Evolutionary conservation across 1,284 basidiomycete species (phyloP), one percentile per base, ranked within the genome.

Genomic region (Malassezia sympodialis): DNA sequence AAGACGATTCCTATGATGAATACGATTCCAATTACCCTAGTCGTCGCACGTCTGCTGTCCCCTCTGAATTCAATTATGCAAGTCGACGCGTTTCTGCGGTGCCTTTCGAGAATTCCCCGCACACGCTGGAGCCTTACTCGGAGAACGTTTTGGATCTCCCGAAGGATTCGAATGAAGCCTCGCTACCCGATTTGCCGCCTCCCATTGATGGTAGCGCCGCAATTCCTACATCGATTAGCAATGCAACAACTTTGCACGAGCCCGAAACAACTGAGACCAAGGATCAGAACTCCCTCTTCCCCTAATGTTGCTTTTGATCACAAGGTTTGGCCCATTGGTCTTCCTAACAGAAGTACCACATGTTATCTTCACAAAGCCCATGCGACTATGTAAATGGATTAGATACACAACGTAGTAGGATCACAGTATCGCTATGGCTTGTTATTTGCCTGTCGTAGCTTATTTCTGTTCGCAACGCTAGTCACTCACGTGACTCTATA

Each of bases 241-340:
- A 39, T 21, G 19, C 37, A 19, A n/a, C 32, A 17, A 39, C 37
- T 11, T 21, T 39, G 37, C 19, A 19, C n/a, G 37, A 11, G 37
- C 17, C n/a, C 10, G 19, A 39, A 39, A 11, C 37, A 24, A 24
- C 41, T 1, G 41, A 43, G 24, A 27, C 10, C 27, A 43, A 27
- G 17, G 41, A 43, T 28, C 41, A 43, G n/a, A 28, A 43, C 41
- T 43, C 41, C 27, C 41, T 43, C 27, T 43, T 43, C 41, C 41
- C 41, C n/a, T 43, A 28, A 43, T 43, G 41, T 43, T 39, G 37
- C 2, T 39, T 39, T 10, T 39, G 37, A 39, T 21, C 15, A 19
- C 19, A 3, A 15, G 11, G 8, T 39, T 39, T 19, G 7, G n/a
- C 21, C 19, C 37, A 21, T 21, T 19, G 17, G 37, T 6, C 2